Percentiles rank a stretch among this genome's conserved stretches.
These are phyloP conservation scores for Yarrowia sp. DNA, from an alignment of 805 yeast species.

Conservation along the genomic window DNA sequence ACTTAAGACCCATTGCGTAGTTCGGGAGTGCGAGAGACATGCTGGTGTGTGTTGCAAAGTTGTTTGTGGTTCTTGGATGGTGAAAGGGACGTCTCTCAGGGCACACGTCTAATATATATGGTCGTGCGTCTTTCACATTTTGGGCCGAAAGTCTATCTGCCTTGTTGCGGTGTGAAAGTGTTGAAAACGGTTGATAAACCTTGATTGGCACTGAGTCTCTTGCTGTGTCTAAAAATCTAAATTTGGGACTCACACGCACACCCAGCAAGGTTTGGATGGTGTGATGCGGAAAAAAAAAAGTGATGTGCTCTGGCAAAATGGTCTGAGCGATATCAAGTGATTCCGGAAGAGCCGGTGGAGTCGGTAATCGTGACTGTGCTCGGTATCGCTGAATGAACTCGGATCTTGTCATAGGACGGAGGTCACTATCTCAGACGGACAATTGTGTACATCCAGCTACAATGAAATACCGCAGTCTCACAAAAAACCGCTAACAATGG, in stretches of 20 bases:
- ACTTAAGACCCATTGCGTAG: constrained; percentile 19
- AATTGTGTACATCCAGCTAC: too few relatives aligned
- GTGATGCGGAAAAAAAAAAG: too few relatives aligned
- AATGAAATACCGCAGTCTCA: too few relatives aligned
- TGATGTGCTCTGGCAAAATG: constrained; percentile 3
- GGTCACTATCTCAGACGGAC: too few relatives aligned
- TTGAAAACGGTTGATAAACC: constrained; percentile 4
- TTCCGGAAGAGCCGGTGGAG: too few relatives aligned
- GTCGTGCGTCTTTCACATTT: constrained; percentile 21
- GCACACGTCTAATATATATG: background rate
- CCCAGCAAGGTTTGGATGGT: background rate
- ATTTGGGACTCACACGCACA: constrained; percentile 3
- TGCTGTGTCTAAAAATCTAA: constrained; percentile 1
- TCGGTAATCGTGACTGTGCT: too few relatives aligned
- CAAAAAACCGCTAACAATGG: too few relatives aligned
- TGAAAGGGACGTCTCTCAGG: background rate
- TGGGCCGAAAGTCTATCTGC: constrained; percentile 16
- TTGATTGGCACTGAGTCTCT: background rate
- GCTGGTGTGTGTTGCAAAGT: too few relatives aligned
- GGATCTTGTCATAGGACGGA: too few relatives aligned
- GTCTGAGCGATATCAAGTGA: background rate
- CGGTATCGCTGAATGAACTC: too few relatives aligned
- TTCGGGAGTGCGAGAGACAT: constrained; percentile 19
- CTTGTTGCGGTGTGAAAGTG: constrained; percentile 23
- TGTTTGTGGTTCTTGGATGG: background rate